Percentiles rank a stretch among this genome's conserved stretches.
These are phyloP conservation scores for Candida ponderosae DNA, from an alignment of 805 yeast genomes.

Conservation along the genomic window DNA sequence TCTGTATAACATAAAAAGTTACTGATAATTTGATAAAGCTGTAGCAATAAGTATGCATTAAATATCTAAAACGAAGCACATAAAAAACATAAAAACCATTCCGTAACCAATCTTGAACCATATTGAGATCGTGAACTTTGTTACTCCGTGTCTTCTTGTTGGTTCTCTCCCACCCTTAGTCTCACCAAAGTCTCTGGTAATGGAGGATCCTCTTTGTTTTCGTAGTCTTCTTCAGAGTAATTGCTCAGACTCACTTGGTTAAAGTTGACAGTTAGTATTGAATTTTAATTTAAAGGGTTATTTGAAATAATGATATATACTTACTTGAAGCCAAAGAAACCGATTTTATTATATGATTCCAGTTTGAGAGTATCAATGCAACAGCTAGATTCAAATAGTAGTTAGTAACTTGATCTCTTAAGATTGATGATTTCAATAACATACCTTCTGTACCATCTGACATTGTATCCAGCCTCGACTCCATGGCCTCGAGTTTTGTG, in stretches of 20 bases:
- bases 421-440: conserved; percentile 4
- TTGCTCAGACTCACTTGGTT: conserved; percentile 30
- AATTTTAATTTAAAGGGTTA: no score
- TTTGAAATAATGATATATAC: conserved; percentile 2
- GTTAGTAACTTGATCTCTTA: conserved; percentile 5
- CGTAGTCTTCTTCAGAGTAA: conserved; percentile 24
- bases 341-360: conserved; percentile 56
- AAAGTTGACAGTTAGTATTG: not conserved
- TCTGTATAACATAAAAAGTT: no score
- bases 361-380: conserved; percentile 49
- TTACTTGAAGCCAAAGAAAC: conserved; percentile 46
- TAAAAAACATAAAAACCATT: no score
- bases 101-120: no score
- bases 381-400: conserved; percentile 30
- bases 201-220: conserved; percentile 29
- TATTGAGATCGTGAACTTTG: not conserved
- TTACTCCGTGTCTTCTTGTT: conserved; percentile 13
- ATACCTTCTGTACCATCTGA: conserved; percentile 43
- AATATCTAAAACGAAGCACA: no score
- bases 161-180: conserved; percentile 41
- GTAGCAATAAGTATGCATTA: no score
- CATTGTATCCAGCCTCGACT: conserved; percentile 36
- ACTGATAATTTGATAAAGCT: no score
- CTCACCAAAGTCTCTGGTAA: conserved; percentile 63
- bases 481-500: conserved; percentile 38